phyloP scores from a whole-genome alignment of 306 rosid species.

The Begonia masoniana region DNA sequence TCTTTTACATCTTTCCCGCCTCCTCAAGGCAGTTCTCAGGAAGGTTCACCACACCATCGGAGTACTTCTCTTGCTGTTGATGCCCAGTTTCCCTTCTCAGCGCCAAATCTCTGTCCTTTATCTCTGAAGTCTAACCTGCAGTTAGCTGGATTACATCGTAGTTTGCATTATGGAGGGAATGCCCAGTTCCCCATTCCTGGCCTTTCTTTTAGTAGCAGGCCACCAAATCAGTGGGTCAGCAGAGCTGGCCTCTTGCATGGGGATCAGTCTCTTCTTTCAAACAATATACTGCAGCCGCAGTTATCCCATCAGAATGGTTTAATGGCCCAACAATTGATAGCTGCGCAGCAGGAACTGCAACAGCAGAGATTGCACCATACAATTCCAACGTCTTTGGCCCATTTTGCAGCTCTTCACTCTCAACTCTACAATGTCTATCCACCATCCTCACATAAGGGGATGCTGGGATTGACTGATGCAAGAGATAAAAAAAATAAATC shows the following conservation, averaged over 20 bases:
- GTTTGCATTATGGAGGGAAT: conserved; percentile 40
- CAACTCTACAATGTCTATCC: conserved; percentile 16
- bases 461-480: conserved; percentile 60
- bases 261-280: conserved; percentile 31
- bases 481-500: conserved; percentile 67
- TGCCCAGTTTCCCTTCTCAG: conserved; percentile 29
- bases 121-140: conserved; percentile 27
- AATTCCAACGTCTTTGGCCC: conserved; percentile 38
- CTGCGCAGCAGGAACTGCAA: conserved; percentile 13
- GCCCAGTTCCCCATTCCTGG: conserved; percentile 22
- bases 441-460: conserved; percentile 47
- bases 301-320: conserved; percentile 44
- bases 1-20: conserved; percentile 41
- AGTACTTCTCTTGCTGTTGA: conserved; percentile 30
- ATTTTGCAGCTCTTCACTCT: conserved; percentile 11
- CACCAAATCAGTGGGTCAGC: conserved; percentile 39
- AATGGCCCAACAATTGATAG: conserved; percentile 32
- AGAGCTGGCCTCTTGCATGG: conserved; percentile 36
- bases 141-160: conserved; percentile 28
- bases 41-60: conserved; percentile 42
- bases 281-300: conserved; percentile 43
- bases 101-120: conserved; percentile 22
- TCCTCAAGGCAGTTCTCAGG: conserved; percentile 32
- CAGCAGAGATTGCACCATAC: conserved; percentile 35
- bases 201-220: conserved; percentile 28